These are phyloP conservation scores for Pichia membranifaciens DNA, from an alignment of 805 yeast genomes.

Conservation along the genomic window DNA sequence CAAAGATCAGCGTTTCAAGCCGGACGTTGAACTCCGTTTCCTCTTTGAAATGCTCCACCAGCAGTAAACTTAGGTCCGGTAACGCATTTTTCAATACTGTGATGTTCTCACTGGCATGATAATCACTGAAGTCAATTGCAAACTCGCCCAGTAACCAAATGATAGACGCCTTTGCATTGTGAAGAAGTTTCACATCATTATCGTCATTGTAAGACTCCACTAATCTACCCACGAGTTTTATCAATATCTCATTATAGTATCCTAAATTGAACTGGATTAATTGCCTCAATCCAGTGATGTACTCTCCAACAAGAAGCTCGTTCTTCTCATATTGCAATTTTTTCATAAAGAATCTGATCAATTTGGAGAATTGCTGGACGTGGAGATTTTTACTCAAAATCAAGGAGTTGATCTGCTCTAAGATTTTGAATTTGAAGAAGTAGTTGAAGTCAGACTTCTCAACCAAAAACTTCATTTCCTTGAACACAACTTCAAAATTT, in stretches of 20 bases:
- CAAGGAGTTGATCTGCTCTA: conserved; percentile 45
- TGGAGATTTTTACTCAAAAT: conserved; percentile 22
- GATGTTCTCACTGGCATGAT: background rate
- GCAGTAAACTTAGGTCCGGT: conserved; percentile 67
- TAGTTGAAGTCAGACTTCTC: conserved; percentile 22
- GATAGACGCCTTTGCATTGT: conserved; percentile 68
- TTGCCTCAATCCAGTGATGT: conserved; percentile 65
- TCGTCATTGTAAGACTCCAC: conserved; percentile 10
- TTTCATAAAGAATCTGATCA: conserved; percentile 59
- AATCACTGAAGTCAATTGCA: conserved; percentile 26
- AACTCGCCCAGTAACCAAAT: conserved; percentile 92
- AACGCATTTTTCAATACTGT: conserved; percentile 36
- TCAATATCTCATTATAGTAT: conserved; percentile 48
- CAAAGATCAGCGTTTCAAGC: conserved; percentile 61
- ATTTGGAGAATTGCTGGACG: conserved; percentile 43
- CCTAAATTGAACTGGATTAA: conserved; percentile 60
- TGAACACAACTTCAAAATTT: conserved; percentile 46
- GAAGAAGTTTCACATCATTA: conserved; percentile 13
- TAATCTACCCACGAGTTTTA: conserved; percentile 37
- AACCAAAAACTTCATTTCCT: conserved; percentile 59
- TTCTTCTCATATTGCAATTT: conserved; percentile 27
- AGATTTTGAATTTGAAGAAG: conserved; percentile 38
- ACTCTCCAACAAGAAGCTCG: conserved; percentile 47
- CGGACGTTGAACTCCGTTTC: conserved; percentile 53
- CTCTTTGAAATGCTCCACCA: conserved; percentile 46